Conservation (phyloP, 1,284 basidiomycete genomes). For the Jaminaea rosea region DNA sequence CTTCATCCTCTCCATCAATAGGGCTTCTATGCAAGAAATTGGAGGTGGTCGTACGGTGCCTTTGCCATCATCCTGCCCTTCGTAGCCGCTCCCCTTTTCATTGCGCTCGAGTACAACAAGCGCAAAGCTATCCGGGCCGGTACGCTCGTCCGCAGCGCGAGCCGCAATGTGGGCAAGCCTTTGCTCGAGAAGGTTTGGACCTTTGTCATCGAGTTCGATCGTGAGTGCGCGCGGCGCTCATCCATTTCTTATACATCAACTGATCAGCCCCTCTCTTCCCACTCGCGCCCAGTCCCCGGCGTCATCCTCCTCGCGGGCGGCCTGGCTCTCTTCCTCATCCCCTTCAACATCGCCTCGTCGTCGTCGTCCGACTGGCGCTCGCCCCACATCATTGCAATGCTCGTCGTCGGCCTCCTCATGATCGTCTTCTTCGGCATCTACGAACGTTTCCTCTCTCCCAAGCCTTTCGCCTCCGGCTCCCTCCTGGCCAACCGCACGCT, state of each 20-base stretch:
- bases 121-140: neutral
- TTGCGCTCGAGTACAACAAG: neutral
- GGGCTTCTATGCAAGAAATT: neutral
- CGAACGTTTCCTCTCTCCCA: slow-evolving; percentile 25
- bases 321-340: slow-evolving; percentile 36
- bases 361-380: slow-evolving; percentile 25
- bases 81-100: neutral
- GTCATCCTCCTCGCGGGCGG: slow-evolving; percentile 39
- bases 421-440: slow-evolving; percentile 27
- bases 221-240: neutral
- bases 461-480: slow-evolving; percentile 33
- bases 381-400: slow-evolving; percentile 40
- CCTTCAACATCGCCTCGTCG: slow-evolving; percentile 28
- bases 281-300: slow-evolving; percentile 7
- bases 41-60: neutral
- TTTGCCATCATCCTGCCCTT: slow-evolving; percentile 1
- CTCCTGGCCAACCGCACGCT: slow-evolving; percentile 28
- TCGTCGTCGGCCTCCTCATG: slow-evolving; percentile 35
- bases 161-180: too few species aligned
- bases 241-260: too few species aligned
- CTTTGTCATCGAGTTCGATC: neutral
- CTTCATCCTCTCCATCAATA: too few species aligned
- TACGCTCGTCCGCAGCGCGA: neutral
- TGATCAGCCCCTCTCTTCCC: neutral
- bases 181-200: neutral